Evolutionary conservation across 2,329 filamentous ascomycete species (phyloP), one percentile per base, ranked within the genome.

Genomic region (Cordyceps sp.): DNA sequence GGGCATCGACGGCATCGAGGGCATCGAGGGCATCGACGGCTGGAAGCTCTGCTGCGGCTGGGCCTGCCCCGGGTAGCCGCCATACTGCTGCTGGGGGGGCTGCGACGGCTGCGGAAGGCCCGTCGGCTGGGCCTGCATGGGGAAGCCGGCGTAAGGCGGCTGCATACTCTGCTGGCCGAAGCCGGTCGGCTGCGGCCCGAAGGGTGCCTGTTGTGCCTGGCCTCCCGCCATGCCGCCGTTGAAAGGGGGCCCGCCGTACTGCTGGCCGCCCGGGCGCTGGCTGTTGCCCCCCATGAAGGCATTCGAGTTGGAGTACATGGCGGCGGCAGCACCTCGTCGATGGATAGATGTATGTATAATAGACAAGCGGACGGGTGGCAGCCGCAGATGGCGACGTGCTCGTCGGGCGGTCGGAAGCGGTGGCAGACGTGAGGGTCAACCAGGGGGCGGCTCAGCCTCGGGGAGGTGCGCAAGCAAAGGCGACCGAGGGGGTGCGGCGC

Each of bases 301-400:
- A 63, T 81, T 92, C 43, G 83, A 81, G 54, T 78, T 83, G 43
- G 84, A 90, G 62, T 83, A 96, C 88, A 94, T 94, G 58, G 48
- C 39, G 20, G 24, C n/a, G n/a, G n/a, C n/a, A n/a, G n/a, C n/a
- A n/a, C n/a, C n/a, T n/a, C n/a, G n/a, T n/a, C n/a, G n/a, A n/a
- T n/a, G n/a, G n/a, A n/a, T n/a, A n/a, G n/a, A n/a, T n/a, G n/a
- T n/a, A n/a, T n/a, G n/a, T n/a, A n/a, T n/a, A n/a, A n/a, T n/a
- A n/a, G n/a, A n/a, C n/a, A n/a, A n/a, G n/a, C n/a, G n/a, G n/a
- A n/a, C n/a, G n/a, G n/a, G n/a, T n/a, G n/a, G n/a, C n/a, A n/a
- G n/a, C n/a, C n/a, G n/a, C n/a, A n/a, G n/a, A n/a, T n/a, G n/a
- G n/a, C n/a, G n/a, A n/a, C n/a, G n/a, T n/a, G n/a, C n/a, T n/a